Evolutionary conservation across 371 early-diverging fungal species (phyloP).

Genomic region (Mucor mucedo): DNA sequence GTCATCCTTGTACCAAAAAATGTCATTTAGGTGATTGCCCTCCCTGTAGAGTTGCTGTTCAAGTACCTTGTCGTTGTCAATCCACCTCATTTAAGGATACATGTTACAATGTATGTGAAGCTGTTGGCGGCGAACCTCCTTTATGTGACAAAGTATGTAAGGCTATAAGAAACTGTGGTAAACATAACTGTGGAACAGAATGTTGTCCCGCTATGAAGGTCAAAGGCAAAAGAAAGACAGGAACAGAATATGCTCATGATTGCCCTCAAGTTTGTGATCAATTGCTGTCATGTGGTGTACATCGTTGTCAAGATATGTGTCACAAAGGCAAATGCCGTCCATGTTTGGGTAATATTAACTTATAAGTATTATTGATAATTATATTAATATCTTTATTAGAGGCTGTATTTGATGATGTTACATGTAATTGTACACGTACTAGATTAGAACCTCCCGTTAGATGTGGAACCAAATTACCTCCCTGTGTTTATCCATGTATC

Average conservation of each 20-base stretch:
- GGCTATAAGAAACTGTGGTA: conserved; percentile 66
- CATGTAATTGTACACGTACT: conserved; percentile 79
- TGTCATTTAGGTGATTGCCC: conserved; percentile 83
- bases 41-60: conserved; percentile 60
- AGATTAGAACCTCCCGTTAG: conserved; percentile 74
- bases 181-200: conserved; percentile 62
- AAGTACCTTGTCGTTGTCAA: conserved; percentile 71
- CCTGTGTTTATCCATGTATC: conserved; percentile 70
- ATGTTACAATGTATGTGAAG: conserved; percentile 56
- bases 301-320: conserved; percentile 70
- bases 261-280: conserved; percentile 72
- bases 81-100: conserved; percentile 50
- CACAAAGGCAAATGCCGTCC: conserved; percentile 77
- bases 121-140: conserved; percentile 52
- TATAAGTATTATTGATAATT: background rate
- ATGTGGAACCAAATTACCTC: conserved; percentile 73
- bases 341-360: conserved; percentile 48
- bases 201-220: conserved; percentile 64
- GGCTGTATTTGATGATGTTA: conserved; percentile 70
- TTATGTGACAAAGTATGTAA: conserved; percentile 69
- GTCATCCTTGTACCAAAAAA: conserved; percentile 70
- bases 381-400: conserved; percentile 23
- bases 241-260: conserved; percentile 56
- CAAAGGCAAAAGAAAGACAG: conserved; percentile 37
- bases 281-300: conserved; percentile 67